phyloP scores from a whole-genome alignment of 2,329 filamentous ascomycete genomes.

The Trichoderma aggressivum region DNA sequence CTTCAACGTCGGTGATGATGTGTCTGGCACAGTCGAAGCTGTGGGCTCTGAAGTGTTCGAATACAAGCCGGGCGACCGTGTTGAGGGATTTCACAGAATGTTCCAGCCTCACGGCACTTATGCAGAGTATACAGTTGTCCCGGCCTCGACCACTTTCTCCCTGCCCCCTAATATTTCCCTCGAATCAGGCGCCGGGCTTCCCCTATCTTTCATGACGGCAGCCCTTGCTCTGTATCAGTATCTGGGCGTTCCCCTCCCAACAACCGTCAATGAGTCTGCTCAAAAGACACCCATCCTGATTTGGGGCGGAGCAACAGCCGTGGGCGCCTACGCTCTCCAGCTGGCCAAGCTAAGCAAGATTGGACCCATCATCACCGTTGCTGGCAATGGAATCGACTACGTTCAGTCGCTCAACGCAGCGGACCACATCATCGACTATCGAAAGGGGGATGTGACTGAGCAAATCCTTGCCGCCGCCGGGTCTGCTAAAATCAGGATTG shows the following conservation, averaged over 20 bases:
- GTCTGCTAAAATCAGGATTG: not conserved
- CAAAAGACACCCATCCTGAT: constrained; percentile 34
- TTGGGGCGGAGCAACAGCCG: constrained; percentile 51
- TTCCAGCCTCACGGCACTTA: constrained; percentile 48
- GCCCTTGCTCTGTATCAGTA: not conserved
- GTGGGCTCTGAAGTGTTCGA: constrained; percentile 24
- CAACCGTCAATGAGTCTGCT: not conserved
- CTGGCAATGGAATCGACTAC: constrained; percentile 36
- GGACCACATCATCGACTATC: constrained; percentile 5
- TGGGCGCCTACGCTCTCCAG: constrained; percentile 57
- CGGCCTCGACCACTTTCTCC: constrained; percentile 53
- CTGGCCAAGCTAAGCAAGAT: constrained; percentile 48
- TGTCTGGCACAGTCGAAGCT: constrained; percentile 25
- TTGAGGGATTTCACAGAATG: constrained; percentile 50
- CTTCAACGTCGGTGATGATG: constrained; percentile 27
- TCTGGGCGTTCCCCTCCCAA: not conserved
- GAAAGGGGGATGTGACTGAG: not conserved
- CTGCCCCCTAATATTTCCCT: constrained; percentile 47
- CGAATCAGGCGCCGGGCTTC: not conserved
- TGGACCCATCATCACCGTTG: constrained; percentile 56
- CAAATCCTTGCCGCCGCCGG: not conserved
- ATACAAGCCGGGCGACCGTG: constrained; percentile 38
- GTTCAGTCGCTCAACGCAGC: not conserved
- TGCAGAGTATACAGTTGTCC: constrained; percentile 57
- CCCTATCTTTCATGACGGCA: constrained; percentile 4